Conservation (phyloP, 805 yeast species). For the Metschnikowia bowlesiae region DNA sequence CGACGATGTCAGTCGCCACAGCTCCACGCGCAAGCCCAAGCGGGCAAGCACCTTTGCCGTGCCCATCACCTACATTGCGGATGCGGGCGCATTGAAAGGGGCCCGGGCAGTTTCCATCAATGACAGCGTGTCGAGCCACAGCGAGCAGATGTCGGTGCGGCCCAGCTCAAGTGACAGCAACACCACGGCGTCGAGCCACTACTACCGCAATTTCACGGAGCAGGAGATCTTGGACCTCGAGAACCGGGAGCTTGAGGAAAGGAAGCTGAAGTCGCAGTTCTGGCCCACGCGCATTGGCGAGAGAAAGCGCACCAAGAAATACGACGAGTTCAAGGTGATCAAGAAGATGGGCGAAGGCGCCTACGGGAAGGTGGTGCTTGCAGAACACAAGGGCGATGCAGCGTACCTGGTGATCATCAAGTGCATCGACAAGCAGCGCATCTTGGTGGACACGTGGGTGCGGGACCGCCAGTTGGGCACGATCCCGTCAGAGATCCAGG, state of each 20-base stretch:
- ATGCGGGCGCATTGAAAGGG: background rate
- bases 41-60: conserved; percentile 25
- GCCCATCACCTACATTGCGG: conserved; percentile 20
- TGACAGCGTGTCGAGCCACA: conserved; percentile 8
- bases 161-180: conserved; percentile 9
- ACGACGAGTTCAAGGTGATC: conserved; percentile 64
- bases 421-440: conserved; percentile 86
- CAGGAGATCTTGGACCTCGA: conserved; percentile 44
- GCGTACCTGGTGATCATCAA: conserved; percentile 72
- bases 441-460: conserved; percentile 96
- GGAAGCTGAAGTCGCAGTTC: conserved; percentile 31
- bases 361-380: conserved; percentile 87
- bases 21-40: conserved; percentile 31
- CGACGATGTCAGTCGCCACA: conserved; percentile 28
- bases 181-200: conserved; percentile 6
- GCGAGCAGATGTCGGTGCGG: conserved; percentile 4
- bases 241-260: conserved; percentile 37
- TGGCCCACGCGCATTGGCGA: conserved; percentile 59
- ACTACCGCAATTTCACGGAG: conserved; percentile 31
- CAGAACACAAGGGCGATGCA: conserved; percentile 60
- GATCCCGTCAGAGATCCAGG: conserved; percentile 92
- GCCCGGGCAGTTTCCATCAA: conserved; percentile 4
- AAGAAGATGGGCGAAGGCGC: conserved; percentile 95
- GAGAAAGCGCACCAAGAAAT: conserved; percentile 63
- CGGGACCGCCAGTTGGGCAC: conserved; percentile 89